Evolutionary conservation across 495 filamentous ascomycete genomes (phyloP).

Genomic region (Umbilicaria muhlenbergii): DNA sequence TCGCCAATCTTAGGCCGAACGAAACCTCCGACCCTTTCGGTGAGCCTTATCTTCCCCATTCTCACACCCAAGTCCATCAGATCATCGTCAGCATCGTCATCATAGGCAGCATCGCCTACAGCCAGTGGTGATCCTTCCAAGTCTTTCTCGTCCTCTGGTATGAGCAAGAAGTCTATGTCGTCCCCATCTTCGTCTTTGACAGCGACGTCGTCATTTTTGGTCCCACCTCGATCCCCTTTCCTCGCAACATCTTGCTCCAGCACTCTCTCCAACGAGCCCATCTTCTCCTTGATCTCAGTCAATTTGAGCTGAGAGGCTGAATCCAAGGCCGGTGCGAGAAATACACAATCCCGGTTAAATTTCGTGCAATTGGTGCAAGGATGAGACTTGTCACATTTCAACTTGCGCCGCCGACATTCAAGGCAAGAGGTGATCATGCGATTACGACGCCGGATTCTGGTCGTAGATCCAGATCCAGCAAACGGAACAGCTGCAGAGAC

Average conservation of each 20-base stretch:
- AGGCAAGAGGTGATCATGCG: constrained; percentile 54
- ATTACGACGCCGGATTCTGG: constrained; percentile 46
- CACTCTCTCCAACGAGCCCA: constrained; percentile 44
- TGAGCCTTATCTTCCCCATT: constrained; percentile 55
- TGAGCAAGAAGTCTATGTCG: constrained; percentile 2
- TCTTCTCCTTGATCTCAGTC: constrained; percentile 56
- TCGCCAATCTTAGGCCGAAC: constrained; percentile 43
- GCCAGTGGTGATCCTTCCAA: constrained; percentile 25
- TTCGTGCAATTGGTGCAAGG: constrained; percentile 59
- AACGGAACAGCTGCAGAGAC: not conserved
- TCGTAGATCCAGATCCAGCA: not conserved
- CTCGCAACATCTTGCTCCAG: constrained; percentile 41
- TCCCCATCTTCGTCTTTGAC: constrained; percentile 2
- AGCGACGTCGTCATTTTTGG: not conserved
- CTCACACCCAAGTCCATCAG: constrained; percentile 53
- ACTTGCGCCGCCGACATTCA: constrained; percentile 62
- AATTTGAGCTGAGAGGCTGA: constrained; percentile 43
- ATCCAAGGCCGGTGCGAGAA: constrained; percentile 43
- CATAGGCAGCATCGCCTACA: constrained; percentile 48
- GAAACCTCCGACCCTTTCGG: constrained; percentile 48
- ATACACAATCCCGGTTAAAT: constrained; percentile 46
- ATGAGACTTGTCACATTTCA: constrained; percentile 61
- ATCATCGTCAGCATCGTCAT: constrained; percentile 44
- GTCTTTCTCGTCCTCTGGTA: constrained; percentile 7
- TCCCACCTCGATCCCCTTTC: constrained; percentile 7